Percentiles rank a stretch among this genome's conserved stretches.
Evolutionary conservation across 768 basidiomycete species (phyloP).

Genomic region (Stropharia rugosoannulata): DNA sequence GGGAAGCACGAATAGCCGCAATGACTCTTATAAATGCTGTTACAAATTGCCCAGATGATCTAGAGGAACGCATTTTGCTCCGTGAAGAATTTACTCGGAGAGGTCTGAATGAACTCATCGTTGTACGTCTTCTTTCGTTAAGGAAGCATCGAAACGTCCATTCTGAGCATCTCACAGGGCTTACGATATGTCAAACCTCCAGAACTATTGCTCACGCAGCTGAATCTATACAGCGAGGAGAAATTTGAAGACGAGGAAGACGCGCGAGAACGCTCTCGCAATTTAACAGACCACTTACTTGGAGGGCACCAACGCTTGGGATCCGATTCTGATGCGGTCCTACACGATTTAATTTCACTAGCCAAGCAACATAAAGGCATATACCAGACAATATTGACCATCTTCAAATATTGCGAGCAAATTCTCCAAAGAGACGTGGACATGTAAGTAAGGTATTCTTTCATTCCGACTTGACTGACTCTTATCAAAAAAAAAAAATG

Average conservation of each 20-base stretch:
- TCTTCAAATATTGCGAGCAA: conserved; percentile 52
- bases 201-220: conserved; percentile 68
- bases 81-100: conserved; percentile 82
- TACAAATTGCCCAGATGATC: conserved; percentile 67
- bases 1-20: conserved; percentile 78
- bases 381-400: conserved; percentile 60
- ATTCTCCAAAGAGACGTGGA: conserved; percentile 61
- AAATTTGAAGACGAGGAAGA: conserved; percentile 91
- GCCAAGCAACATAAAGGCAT: conserved; percentile 64
- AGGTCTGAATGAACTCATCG: conserved; percentile 81
- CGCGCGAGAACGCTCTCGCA: conserved; percentile 61
- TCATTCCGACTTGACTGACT: background rate
- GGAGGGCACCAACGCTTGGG: conserved; percentile 29
- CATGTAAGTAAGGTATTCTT: conserved; percentile 42
- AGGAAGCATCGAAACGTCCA: background rate
- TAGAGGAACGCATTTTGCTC: conserved; percentile 78
- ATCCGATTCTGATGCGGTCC: conserved; percentile 51
- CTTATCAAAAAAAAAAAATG: conserved; percentile 2
- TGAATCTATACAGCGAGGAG: conserved; percentile 83
- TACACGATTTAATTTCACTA: conserved; percentile 60
- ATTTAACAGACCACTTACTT: conserved; percentile 24
- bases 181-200: conserved; percentile 77
- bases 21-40: conserved; percentile 82
- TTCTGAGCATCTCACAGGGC: conserved; percentile 41
- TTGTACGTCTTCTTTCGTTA: conserved; percentile 49